phyloP scores from a whole-genome alignment of 2,329 filamentous ascomycete genomes.

The Stachybotrys echinatus region DNA sequence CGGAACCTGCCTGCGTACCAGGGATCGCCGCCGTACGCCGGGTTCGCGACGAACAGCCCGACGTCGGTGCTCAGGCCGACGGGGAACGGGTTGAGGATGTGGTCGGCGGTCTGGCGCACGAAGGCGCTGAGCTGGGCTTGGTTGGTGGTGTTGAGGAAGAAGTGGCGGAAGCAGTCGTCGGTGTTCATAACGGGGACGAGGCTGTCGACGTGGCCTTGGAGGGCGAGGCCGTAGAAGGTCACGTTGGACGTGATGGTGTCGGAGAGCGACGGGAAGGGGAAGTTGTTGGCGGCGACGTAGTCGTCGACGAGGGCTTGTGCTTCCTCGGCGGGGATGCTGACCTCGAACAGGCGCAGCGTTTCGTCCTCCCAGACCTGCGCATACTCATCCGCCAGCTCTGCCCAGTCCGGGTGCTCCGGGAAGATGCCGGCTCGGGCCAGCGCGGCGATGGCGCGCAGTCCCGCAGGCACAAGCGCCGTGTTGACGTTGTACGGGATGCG shows the following conservation, averaged over 20 bases:
- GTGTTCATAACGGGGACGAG: conserved; percentile 57
- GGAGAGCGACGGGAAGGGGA: conserved; percentile 39
- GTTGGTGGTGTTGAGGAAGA: conserved; percentile 55
- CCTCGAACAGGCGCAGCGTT: conserved; percentile 52
- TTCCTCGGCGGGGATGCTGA: conserved; percentile 30
- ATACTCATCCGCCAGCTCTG: conserved; percentile 35
- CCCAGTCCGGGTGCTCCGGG: conserved; percentile 41
- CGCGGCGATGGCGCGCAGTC: conserved; percentile 50
- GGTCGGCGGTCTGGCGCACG: conserved; percentile 50
- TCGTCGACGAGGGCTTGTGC: conserved; percentile 40
- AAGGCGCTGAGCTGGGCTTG: conserved; percentile 50
- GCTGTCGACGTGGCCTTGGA: conserved; percentile 45
- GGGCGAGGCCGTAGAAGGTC: conserved; percentile 49
- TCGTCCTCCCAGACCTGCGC: conserved; percentile 58
- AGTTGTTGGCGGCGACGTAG: conserved; percentile 35
- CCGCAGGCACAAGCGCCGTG: conserved; percentile 56
- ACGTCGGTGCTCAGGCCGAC: conserved; percentile 51
- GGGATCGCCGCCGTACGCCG: conserved; percentile 45
- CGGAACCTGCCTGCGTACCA: conserved; percentile 47
- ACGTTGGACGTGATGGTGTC: conserved; percentile 32
- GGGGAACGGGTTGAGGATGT: conserved; percentile 53
- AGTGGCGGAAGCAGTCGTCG: conserved; percentile 59
- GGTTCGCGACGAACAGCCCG: conserved; percentile 56
- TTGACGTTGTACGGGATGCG: conserved; percentile 63
- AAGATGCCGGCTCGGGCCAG: conserved; percentile 47